Conservation (phyloP, 2,329 filamentous ascomycete species). For the Chrysoporthe cubensis region DNA sequence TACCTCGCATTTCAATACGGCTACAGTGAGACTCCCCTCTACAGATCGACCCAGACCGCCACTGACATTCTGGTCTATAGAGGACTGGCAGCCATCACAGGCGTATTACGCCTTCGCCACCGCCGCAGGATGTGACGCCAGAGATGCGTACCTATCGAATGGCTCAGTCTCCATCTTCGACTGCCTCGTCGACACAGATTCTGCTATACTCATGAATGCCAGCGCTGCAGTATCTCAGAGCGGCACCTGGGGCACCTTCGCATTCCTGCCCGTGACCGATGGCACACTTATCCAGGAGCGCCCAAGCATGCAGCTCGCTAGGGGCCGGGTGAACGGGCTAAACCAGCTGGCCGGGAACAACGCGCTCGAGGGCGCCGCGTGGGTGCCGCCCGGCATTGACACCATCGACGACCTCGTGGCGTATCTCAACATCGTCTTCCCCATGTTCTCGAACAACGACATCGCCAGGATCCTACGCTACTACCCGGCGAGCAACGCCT, state of each 20-base stretch:
- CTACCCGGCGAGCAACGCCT: slow-evolving; percentile 13
- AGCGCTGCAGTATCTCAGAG: slow-evolving; percentile 14
- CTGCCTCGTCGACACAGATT: slow-evolving; percentile 13
- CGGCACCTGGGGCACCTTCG: slow-evolving; percentile 6
- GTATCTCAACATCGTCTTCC: slow-evolving; percentile 3
- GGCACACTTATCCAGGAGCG: slow-evolving; percentile 3
- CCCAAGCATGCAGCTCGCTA: slow-evolving; percentile 13
- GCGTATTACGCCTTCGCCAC: slow-evolving; percentile 16
- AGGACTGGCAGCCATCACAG: slow-evolving; percentile 22
- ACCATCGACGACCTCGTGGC: slow-evolving; percentile 6
- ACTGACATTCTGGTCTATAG: not conserved
- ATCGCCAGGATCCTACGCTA: slow-evolving; percentile 12
- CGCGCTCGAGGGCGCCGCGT: slow-evolving; percentile 14
- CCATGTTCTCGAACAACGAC: slow-evolving; percentile 19
- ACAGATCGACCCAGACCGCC: not conserved
- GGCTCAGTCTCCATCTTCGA: slow-evolving; percentile 15
- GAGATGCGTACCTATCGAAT: not conserved
- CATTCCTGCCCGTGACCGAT: slow-evolving; percentile 13
- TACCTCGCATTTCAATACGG: slow-evolving; percentile 18
- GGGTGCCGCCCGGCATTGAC: not conserved
- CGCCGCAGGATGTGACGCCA: slow-evolving; percentile 12
- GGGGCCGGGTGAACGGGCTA: slow-evolving; percentile 9
- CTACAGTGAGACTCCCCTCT: slow-evolving; percentile 2
- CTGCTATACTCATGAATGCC: slow-evolving; percentile 6
- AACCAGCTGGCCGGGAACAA: slow-evolving; percentile 10